Evolutionary conservation across 208 protist species (phyloP), one percentile per base, ranked within the genome.

Genomic region (Leishmania major): DNA sequence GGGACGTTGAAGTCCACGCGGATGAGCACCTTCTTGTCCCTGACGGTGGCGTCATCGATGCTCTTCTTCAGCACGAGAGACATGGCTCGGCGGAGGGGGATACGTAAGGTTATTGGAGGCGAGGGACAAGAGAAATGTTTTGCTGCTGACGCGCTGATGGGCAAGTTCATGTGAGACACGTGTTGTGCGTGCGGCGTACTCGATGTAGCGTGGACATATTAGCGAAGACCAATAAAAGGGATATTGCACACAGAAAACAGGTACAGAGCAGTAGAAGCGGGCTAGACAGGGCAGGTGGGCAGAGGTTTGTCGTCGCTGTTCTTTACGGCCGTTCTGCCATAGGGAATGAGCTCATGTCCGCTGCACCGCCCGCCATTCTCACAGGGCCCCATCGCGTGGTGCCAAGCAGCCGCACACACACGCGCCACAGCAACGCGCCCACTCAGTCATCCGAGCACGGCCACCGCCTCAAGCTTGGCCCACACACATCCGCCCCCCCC

Each of bases 1-100:
- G 99, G 99, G 59, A 99, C 99, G 91, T 99, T 99, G 85, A 99
- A 99, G 88, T 99, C 99, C 57, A 99, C 98, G 78, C 99, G 96
- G 77, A 95, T 88, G 45, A 99, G 92, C 53, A 99, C 98, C 87
- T 97, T 95, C 91, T 99, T 99, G 66, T 89, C 98, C 85, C 92
- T 92, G 35, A 98, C 28, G 47, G 72, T 45, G 25, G 93, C 77
- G 76, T 96, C 86, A 45, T 97, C 94, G 82, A 98, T 86, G 69
- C 87, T 90, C 84, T 94, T 89, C 90, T 98, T 97, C 57, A 88
- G 89, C 59, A 83, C 87, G 40, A 96, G 89, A 83, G 84, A 87
- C 84, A 88, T 88, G 43, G 69, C 55, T 60, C 10, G n/a, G 22
- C 45, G 71, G 43, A 73, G 43, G 22, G 28, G 62, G 8, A 45